Conservation (phyloP, 192 early-diverging fungal species). For the Coemansia sp. region DNA sequence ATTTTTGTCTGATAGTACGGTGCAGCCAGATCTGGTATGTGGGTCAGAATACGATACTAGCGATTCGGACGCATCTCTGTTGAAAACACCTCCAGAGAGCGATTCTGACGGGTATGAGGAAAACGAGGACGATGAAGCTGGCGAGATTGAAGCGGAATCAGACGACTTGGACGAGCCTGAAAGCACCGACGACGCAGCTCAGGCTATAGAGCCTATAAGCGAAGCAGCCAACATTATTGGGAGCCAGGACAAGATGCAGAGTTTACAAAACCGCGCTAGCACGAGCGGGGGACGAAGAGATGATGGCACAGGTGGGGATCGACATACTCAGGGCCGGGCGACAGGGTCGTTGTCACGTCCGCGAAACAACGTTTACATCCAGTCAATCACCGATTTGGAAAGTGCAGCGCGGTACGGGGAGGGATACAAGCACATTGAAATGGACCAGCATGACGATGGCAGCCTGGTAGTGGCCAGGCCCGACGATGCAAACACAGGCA, state of each 20-base stretch:
- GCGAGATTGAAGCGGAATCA: not conserved
- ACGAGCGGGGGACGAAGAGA: constrained; percentile 1
- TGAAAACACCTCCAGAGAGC: constrained; percentile 38
- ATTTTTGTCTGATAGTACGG: constrained; percentile 1
- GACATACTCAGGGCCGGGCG: constrained; percentile 21
- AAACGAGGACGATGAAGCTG: constrained; percentile 1
- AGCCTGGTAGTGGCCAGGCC: constrained; percentile 32
- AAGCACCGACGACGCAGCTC: not conserved
- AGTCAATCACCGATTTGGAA: constrained; percentile 32
- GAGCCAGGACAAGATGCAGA: not conserved
- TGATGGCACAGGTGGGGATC: constrained; percentile 3
- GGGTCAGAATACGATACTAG: constrained; percentile 29
- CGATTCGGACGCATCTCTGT: constrained; percentile 37
- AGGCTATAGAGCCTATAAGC: not conserved
- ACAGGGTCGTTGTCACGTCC: constrained; percentile 12
- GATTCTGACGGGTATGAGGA: constrained; percentile 9
- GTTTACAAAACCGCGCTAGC: not conserved
- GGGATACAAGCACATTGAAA: constrained; percentile 45
- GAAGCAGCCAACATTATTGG: not conserved
- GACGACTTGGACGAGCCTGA: not conserved
- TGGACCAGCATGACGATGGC: constrained; percentile 45
- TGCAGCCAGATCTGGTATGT: constrained; percentile 5
- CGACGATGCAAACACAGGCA: not conserved
- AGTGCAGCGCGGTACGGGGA: constrained; percentile 47
- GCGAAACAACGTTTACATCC: constrained; percentile 38